Evolutionary conservation across 352 stramenopile genomes (phyloP).

Genomic region (Globisporangium nodosum): DNA sequence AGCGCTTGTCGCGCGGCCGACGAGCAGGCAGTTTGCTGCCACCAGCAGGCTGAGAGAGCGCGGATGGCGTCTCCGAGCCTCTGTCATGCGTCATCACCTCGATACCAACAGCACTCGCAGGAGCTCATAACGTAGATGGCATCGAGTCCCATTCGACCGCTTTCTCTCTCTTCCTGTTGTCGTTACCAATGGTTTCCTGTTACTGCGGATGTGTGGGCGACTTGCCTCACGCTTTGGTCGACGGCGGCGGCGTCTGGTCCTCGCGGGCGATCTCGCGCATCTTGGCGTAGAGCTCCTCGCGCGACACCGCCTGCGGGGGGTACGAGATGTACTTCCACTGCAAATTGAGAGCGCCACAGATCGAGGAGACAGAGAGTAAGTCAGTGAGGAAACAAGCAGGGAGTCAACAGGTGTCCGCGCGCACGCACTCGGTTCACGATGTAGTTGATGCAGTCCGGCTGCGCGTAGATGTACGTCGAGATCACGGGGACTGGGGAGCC

Average conservation of each 20-base stretch:
- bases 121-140: constrained; percentile 5
- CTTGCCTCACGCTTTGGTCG: constrained; percentile 9
- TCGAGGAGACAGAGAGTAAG: neutral
- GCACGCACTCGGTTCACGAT: constrained; percentile 59
- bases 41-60: neutral
- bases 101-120: neutral
- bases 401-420: neutral
- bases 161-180: constrained; percentile 1
- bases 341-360: neutral
- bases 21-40: too few species aligned
- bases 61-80: neutral
- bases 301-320: constrained; percentile 63
- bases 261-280: constrained; percentile 66
- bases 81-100: neutral
- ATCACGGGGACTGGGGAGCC: constrained; percentile 55
- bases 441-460: constrained; percentile 80
- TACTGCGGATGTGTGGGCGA: neutral
- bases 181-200: neutral
- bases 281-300: constrained; percentile 75
- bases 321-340: constrained; percentile 87
- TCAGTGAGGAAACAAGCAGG: neutral
- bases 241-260: constrained; percentile 24
- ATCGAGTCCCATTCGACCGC: constrained; percentile 13
- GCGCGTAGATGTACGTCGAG: constrained; percentile 77
- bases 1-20: constrained; percentile 1